Conservation (phyloP, 768 basidiomycete genomes). For the Dioszegia crocea region DNA sequence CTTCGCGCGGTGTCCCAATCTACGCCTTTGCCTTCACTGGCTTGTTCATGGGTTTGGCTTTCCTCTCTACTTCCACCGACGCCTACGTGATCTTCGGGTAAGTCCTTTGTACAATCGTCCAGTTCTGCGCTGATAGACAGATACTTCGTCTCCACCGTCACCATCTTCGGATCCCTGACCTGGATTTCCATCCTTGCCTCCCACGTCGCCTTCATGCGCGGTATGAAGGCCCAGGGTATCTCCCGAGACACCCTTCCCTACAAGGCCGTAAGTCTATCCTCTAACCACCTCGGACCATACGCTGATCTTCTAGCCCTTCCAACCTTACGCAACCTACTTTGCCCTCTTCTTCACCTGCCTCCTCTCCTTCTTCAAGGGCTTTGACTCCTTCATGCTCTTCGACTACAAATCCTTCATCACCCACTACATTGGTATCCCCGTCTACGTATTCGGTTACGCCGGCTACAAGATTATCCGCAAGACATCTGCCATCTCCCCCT, state of each 20-base stretch:
- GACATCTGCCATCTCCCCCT: conserved; percentile 24
- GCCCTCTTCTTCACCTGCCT: conserved; percentile 59
- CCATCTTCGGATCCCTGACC: conserved; percentile 32
- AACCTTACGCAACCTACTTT: conserved; percentile 66
- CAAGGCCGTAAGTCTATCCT: conserved; percentile 26
- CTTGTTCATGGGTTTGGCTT: conserved; percentile 57
- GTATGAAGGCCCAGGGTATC: conserved; percentile 48
- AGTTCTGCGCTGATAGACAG: background rate
- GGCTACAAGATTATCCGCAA: conserved; percentile 52
- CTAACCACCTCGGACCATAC: background rate
- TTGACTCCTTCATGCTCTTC: conserved; percentile 59
- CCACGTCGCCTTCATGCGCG: conserved; percentile 33
- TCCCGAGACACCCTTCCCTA: conserved; percentile 54
- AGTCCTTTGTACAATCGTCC: conserved; percentile 1
- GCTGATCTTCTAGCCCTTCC: conserved; percentile 30
- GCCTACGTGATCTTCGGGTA: conserved; percentile 1
- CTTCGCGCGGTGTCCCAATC: conserved; percentile 56
- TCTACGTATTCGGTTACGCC: conserved; percentile 55
- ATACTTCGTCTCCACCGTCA: conserved; percentile 32
- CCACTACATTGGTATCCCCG: conserved; percentile 53
- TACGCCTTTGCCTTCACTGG: conserved; percentile 35
- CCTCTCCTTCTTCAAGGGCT: conserved; percentile 61
- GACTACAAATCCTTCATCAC: conserved; percentile 51
- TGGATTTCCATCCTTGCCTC: conserved; percentile 40
- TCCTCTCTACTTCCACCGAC: conserved; percentile 63